Conservation (phyloP, 1,284 basidiomycete species). For the Trametes polyzona region DNA sequence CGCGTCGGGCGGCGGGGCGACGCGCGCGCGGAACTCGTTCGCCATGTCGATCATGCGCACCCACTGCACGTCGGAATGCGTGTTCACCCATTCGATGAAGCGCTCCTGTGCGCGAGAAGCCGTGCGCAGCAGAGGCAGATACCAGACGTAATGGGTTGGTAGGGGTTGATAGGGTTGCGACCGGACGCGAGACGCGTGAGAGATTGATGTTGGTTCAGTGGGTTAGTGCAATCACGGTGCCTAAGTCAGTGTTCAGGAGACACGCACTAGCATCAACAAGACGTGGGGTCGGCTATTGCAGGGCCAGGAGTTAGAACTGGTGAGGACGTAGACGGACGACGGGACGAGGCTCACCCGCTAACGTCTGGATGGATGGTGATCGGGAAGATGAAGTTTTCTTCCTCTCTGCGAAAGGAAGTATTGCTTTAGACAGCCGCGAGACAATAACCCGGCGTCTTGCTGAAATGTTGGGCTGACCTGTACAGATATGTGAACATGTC, state of each 20-base stretch:
- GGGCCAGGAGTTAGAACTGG: neutral
- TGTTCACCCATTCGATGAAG: conserved; percentile 81
- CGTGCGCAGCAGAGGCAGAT: neutral
- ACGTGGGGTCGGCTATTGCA: conserved; percentile 52
- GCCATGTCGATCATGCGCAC: conserved; percentile 74
- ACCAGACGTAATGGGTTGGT: neutral
- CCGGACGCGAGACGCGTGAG: neutral
- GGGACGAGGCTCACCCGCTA: conserved; percentile 53
- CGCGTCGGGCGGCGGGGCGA: conserved; percentile 34
- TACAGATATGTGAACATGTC: conserved; percentile 76
- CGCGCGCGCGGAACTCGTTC: conserved; percentile 47
- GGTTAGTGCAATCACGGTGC: neutral
- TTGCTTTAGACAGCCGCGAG: neutral
- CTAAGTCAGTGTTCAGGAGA: too few species aligned
- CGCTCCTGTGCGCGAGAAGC: conserved; percentile 51
- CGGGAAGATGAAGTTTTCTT: conserved; percentile 76
- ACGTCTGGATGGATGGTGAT: conserved; percentile 80
- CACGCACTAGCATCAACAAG: conserved; percentile 70
- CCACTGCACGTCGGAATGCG: conserved; percentile 74
- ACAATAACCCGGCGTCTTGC: neutral
- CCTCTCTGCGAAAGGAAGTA: conserved; percentile 46
- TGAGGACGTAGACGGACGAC: neutral
- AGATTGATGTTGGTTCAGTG: neutral
- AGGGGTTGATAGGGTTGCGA: neutral
- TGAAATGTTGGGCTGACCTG: conserved; percentile 39